phyloP scores from a whole-genome alignment of 257 asterid species.

The Vinca minor region DNA sequence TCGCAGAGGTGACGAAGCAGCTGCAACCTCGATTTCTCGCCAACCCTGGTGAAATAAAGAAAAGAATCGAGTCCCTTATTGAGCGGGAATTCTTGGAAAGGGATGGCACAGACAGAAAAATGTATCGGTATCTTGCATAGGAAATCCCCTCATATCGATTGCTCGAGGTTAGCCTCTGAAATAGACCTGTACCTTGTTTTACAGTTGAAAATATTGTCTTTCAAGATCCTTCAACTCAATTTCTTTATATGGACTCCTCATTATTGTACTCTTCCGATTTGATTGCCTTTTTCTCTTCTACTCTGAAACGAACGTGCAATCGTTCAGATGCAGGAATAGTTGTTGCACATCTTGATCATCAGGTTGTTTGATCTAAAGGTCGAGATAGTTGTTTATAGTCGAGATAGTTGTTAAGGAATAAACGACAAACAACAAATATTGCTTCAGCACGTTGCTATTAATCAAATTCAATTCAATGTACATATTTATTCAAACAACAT shows the following conservation, averaged over 20 bases:
- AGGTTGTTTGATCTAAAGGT: too few species aligned
- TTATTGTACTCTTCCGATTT: not conserved
- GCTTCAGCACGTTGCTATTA: too few species aligned
- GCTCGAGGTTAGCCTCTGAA: slow-evolving; percentile 3
- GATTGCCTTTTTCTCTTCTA: not conserved
- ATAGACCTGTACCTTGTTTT: slow-evolving; percentile 10
- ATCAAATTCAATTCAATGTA: not conserved
- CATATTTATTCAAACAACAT: not conserved
- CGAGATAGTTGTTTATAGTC: too few species aligned
- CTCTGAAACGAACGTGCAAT: too few species aligned
- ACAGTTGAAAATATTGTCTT: slow-evolving; percentile 11
- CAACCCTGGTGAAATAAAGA: slow-evolving; percentile 75
- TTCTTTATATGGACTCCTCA: slow-evolving; percentile 5
- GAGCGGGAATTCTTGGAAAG: slow-evolving; percentile 85
- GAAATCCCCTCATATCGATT: not conserved
- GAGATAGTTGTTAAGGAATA: too few species aligned
- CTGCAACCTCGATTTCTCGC: slow-evolving; percentile 78
- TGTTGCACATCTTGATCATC: too few species aligned
- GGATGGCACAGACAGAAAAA: slow-evolving; percentile 53
- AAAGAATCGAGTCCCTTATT: slow-evolving; percentile 72
- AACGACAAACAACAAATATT: too few species aligned
- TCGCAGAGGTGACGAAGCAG: slow-evolving; percentile 79
- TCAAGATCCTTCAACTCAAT: not conserved
- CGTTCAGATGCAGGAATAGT: too few species aligned
- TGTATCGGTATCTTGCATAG: slow-evolving; percentile 66